Base-by-base conservation (phyloP, 2,329 filamentous ascomycete genomes). In the Alternaria hordeiaustralica region DNA sequence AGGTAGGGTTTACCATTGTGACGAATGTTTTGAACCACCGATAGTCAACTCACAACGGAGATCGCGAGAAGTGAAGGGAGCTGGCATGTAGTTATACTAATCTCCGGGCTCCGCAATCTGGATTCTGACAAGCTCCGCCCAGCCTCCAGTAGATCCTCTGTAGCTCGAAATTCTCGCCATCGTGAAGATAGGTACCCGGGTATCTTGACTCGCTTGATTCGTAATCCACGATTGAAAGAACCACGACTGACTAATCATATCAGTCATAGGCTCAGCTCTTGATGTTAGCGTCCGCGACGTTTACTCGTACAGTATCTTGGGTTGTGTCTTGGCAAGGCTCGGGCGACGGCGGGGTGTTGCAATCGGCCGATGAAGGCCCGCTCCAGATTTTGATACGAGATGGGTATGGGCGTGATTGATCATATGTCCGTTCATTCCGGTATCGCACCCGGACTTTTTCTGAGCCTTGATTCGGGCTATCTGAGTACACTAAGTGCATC, bases 31-130 rank as follows among this genome's bases (percentile, higher is more conserved):
- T 11, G 0, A 6, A 6, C 30, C 30, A 8, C 9, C 21, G 49
- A 8, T 1, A 8, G 5, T 9, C 4, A 33, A 2, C 26, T 23
- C 30, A 3, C 9, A 51, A 0, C 2, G 18, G 2, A 36, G 8
- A 15, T n/a, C 18, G 28, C 23, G 9, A 9, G 13, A 36, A 51
- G 2, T n/a, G 1, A 2, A 36, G 12, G 28, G 7, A 36, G 13
- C 28, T 11, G 5, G 6, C n/a, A 49, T 26, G 25, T 8, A 47
- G 3, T 57, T 25, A 26, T 18, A 57, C 44, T 47, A 13, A 36
- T 15, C 44, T 18, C 55, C 43, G 26, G 49, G 6, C 15, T 47
- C 10, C 55, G 55, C 26, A 57, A 41, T 57, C 15, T n/a, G 12
- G 33, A 36, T 33, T 4, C 30, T 23, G 55, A 36, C n/a, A 25